A percentile compares a stretch with the other conserved stretches of the same genome.
Conservation (phyloP, 2,329 filamentous ascomycete genomes). For the Scytalidium lignicola region DNA sequence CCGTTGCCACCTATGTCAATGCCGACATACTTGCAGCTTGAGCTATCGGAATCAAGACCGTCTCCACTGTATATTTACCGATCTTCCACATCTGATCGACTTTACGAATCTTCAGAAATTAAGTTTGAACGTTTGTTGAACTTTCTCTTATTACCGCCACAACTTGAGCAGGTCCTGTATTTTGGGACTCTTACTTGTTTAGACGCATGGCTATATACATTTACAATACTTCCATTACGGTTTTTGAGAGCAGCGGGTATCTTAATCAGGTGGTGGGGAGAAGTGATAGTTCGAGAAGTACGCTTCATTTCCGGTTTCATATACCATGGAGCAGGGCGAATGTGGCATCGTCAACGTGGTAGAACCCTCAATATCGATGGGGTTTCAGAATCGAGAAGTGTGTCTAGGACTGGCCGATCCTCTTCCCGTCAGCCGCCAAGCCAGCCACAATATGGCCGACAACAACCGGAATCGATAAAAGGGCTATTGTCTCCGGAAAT, state of each 20-base stretch:
- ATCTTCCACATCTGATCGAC: constrained; percentile 51
- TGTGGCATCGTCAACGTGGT: constrained; percentile 59
- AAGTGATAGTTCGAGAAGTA: constrained; percentile 66
- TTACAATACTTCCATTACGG: constrained; percentile 87
- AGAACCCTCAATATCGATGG: constrained; percentile 36
- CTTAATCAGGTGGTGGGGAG: constrained; percentile 71
- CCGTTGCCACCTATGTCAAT: constrained; percentile 63
- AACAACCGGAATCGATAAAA: constrained; percentile 9
- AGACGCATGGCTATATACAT: constrained; percentile 93
- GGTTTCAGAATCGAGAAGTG: constrained; percentile 20
- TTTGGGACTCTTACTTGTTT: constrained; percentile 90
- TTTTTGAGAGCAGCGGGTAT: constrained; percentile 78
- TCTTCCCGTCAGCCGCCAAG: constrained; percentile 20
- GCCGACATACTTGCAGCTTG: constrained; percentile 59
- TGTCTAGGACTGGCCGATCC: constrained; percentile 18
- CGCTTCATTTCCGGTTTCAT: constrained; percentile 71
- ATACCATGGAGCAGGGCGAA: constrained; percentile 69
- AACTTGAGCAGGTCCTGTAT: constrained; percentile 76
- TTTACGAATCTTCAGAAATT: constrained; percentile 87
- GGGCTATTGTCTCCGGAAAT: constrained; percentile 9
- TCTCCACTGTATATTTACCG: constrained; percentile 63
- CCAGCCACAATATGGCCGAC: constrained; percentile 15
- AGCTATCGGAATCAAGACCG: constrained; percentile 56
- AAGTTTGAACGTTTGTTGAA: constrained; percentile 91
- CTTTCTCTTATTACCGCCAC: constrained; percentile 75